phyloP scores from a whole-genome alignment of 2,329 filamentous ascomycete genomes.

The Emergomyces pasteurianus region DNA sequence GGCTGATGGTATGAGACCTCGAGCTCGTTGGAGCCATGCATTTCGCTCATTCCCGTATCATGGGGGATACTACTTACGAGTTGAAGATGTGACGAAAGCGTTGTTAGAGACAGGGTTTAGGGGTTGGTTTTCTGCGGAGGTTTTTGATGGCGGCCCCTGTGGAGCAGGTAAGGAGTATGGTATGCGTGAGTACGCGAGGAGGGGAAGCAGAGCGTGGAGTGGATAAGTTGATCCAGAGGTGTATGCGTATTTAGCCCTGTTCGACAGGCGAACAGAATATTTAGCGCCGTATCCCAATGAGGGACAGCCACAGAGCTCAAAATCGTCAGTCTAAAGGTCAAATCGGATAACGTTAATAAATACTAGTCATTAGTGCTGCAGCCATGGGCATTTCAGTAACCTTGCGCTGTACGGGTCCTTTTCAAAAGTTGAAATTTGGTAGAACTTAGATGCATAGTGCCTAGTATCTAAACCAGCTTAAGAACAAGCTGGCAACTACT shows the following conservation, averaged over 20 bases:
- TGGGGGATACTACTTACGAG: constrained; percentile 59
- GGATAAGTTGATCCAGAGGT: constrained; percentile 23
- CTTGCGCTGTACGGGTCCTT: no score
- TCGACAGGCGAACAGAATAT: no score
- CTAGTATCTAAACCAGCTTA: no score
- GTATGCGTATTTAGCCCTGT: no score
- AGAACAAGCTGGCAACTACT: no score
- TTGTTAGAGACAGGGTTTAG: constrained; percentile 57
- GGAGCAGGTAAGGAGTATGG: constrained; percentile 42
- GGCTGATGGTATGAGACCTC: constrained; percentile 44
- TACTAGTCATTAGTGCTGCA: no score
- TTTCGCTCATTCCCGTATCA: constrained; percentile 57
- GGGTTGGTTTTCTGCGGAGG: constrained; percentile 57
- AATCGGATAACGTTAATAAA: neutral
- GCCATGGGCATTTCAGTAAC: no score
- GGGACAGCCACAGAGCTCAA: neutral
- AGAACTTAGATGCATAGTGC: no score
- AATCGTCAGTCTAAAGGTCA: neutral
- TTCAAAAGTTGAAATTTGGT: no score
- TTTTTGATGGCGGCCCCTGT: constrained; percentile 51
- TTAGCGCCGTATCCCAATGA: neutral
- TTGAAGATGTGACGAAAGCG: constrained; percentile 51
- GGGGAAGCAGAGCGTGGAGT: constrained; percentile 40
- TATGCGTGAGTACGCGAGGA: constrained; percentile 39
- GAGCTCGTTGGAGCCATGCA: constrained; percentile 59